Percentiles rank a stretch among this genome's conserved stretches.
Evolutionary conservation across 202 grass and related monocot genomes (phyloP).

Genomic region (Schoenoplectus triqueter): DNA sequence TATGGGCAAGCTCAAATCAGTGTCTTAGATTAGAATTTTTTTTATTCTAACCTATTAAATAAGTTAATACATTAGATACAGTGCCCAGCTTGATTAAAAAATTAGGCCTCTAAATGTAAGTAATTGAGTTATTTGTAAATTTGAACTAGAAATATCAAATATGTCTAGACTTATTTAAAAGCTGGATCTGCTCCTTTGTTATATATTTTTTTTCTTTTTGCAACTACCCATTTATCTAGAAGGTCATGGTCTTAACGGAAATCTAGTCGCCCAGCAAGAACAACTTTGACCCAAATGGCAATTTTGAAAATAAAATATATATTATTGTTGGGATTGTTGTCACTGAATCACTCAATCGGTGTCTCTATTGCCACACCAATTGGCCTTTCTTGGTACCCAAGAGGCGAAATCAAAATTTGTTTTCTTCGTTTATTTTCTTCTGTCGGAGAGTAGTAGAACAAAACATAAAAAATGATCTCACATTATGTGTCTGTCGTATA

Average conservation of each 20-base stretch:
- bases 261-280: conserved; percentile 11
- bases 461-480: background rate
- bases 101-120: too few species aligned
- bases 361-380: background rate
- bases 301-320: background rate
- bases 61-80: too few species aligned
- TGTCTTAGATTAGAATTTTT: too few species aligned
- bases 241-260: conserved; percentile 12
- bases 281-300: conserved; percentile 18
- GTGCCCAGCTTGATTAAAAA: too few species aligned
- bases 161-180: too few species aligned
- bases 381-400: background rate
- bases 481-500: background rate
- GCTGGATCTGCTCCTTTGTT: background rate
- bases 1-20: background rate
- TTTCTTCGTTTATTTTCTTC: background rate
- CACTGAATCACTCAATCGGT: background rate
- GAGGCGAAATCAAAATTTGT: background rate
- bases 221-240: conserved; percentile 29
- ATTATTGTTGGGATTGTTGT: background rate
- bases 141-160: background rate
- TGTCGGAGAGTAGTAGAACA: background rate
- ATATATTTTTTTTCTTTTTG: conserved; percentile 13
- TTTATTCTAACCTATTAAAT: too few species aligned
- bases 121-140: too few species aligned